Evolutionary conservation across 2,329 filamentous ascomycete genomes (phyloP).

Genomic region (Mollisia scopiformis): DNA sequence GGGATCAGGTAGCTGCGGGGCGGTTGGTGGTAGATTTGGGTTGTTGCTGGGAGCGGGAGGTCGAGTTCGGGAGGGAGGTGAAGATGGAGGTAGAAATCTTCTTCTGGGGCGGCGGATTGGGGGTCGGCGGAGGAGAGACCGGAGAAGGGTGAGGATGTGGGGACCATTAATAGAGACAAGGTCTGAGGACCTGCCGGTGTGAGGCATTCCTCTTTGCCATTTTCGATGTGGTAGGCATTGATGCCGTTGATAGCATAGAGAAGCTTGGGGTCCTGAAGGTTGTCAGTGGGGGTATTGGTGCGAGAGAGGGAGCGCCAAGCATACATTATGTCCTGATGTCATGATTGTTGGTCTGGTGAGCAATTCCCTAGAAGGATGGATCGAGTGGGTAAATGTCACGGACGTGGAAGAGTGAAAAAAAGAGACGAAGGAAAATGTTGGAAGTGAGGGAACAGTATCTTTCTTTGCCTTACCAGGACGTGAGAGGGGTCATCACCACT

Average conservation of each 20-base stretch:
- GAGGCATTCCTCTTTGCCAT: conserved; percentile 82
- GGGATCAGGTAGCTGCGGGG: conserved; percentile 93
- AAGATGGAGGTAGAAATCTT: conserved; percentile 97
- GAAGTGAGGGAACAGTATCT: background rate
- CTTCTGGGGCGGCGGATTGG: conserved; percentile 62
- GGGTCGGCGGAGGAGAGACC: conserved; percentile 55
- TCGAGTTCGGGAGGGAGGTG: conserved; percentile 95
- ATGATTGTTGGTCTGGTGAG: conserved; percentile 19
- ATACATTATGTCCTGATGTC: conserved; percentile 37
- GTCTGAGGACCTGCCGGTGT: conserved; percentile 88
- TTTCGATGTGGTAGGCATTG: conserved; percentile 85
- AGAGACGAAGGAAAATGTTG: background rate
- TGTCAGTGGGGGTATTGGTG: conserved; percentile 14
- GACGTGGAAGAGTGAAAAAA: background rate
- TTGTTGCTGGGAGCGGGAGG: conserved; percentile 89
- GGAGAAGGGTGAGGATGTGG: conserved; percentile 76
- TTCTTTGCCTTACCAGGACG: background rate
- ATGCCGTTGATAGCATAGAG: conserved; percentile 81
- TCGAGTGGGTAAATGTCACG: conserved; percentile 6
- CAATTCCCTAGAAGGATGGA: conserved; percentile 1
- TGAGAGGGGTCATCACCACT: background rate
- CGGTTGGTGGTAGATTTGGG: conserved; percentile 95
- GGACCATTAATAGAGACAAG: conserved; percentile 92
- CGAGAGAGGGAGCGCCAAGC: background rate
- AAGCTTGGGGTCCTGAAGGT: conserved; percentile 60